Conservation (phyloP, 192 early-diverging fungal genomes). For the Dissophora globulifera region DNA sequence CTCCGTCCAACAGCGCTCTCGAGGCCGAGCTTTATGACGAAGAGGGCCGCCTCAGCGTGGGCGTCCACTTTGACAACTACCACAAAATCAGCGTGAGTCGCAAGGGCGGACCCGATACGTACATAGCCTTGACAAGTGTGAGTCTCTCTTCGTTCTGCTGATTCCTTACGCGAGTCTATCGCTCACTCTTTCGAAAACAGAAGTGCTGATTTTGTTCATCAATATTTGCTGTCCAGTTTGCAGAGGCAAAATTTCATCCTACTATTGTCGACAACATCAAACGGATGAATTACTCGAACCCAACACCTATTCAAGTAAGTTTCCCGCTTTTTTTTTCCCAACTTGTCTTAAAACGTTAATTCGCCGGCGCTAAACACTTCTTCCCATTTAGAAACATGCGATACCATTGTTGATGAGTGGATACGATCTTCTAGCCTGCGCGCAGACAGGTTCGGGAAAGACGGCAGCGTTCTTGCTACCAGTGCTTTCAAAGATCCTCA, state of each 20-base stretch:
- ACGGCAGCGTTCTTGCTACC: slow-evolving; percentile 89
- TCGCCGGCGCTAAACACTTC: too few species aligned
- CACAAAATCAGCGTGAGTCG: slow-evolving; percentile 76
- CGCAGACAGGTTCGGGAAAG: slow-evolving; percentile 81
- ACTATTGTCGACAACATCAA: slow-evolving; percentile 74
- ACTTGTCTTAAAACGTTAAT: too few species aligned
- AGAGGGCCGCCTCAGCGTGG: slow-evolving; percentile 66
- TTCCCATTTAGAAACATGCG: slow-evolving; percentile 69
- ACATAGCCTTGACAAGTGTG: slow-evolving; percentile 63
- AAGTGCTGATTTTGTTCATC: too few species aligned
- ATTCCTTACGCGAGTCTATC: too few species aligned
- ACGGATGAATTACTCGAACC: slow-evolving; percentile 69
- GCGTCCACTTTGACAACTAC: slow-evolving; percentile 80
- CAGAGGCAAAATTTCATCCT: slow-evolving; percentile 70
- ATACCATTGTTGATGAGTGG: slow-evolving; percentile 68
- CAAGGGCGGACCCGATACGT: slow-evolving; percentile 63
- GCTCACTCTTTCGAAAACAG: too few species aligned
- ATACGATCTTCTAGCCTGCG: slow-evolving; percentile 87
- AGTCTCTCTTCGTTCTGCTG: too few species aligned
- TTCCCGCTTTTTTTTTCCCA: background rate
- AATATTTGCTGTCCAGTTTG: too few species aligned
- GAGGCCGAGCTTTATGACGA: slow-evolving; percentile 70
- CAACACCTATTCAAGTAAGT: slow-evolving; percentile 80
- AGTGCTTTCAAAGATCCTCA: slow-evolving; percentile 74
- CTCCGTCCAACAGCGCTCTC: slow-evolving; percentile 66